A percentile compares a stretch with the other conserved stretches of the same genome.
These are phyloP conservation scores for Solanum hybrid DNA, from an alignment of 305 asterid species.

Conservation along the genomic window DNA sequence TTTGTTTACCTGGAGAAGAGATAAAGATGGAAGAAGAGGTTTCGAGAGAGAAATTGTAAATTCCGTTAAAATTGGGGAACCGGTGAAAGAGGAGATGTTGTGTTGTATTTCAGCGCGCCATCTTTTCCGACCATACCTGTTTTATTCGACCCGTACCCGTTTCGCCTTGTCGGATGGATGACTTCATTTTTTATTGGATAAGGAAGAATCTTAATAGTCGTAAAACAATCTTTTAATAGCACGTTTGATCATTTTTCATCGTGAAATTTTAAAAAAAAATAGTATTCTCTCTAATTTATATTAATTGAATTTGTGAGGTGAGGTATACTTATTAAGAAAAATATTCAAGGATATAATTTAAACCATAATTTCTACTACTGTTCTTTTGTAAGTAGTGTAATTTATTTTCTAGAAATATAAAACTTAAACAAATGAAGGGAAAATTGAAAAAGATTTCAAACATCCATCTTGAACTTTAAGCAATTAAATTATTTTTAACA, in stretches of 20 bases:
- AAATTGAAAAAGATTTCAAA: neutral
- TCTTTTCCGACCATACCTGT: neutral
- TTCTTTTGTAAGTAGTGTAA: neutral
- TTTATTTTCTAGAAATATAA: no score
- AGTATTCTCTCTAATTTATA: neutral
- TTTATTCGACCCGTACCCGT: neutral
- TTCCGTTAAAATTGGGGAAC: constrained; percentile 50
- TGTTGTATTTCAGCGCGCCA: constrained; percentile 1
- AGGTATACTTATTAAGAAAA: neutral
- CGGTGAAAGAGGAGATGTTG: constrained; percentile 13
- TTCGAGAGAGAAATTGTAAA: neutral
- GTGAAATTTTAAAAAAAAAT: neutral
- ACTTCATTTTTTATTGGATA: neutral
- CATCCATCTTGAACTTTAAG: no score
- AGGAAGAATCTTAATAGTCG: neutral
- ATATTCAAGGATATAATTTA: no score
- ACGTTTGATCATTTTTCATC: neutral
- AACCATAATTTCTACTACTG: neutral
- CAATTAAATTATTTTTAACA: no score
- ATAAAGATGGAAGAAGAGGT: constrained; percentile 16
- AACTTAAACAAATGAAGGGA: neutral
- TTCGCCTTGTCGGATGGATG: neutral
- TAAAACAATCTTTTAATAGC: neutral
- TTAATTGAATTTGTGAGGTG: neutral
- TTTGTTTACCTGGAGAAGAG: neutral